A percentile compares a stretch with the other conserved stretches of the same genome.
phyloP scores from a whole-genome alignment of 2,329 filamentous ascomycete genomes.

The Clarireedia monteithiana region DNA sequence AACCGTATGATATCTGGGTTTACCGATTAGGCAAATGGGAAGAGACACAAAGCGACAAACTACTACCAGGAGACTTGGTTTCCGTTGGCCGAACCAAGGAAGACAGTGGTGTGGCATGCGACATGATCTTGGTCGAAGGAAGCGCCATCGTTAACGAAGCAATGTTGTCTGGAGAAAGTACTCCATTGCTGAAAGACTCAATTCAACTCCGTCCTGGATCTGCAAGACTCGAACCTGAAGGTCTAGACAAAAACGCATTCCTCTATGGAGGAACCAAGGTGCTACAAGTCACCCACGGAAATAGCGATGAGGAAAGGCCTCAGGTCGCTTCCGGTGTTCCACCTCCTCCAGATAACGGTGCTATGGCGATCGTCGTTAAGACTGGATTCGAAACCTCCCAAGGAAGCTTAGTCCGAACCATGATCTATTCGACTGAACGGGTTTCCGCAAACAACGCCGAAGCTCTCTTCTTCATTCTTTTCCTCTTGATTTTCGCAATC shows the following conservation, averaged over 20 bases:
- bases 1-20: constrained; percentile 92
- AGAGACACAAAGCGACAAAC: constrained; percentile 81
- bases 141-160: constrained; percentile 98
- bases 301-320: constrained; percentile 63
- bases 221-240: constrained; percentile 75
- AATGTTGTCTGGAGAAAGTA: constrained; percentile 98
- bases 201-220: constrained; percentile 82
- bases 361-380: constrained; percentile 89
- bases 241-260: constrained; percentile 92
- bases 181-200: constrained; percentile 92
- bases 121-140: constrained; percentile 92
- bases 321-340: constrained; percentile 70
- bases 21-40: constrained; percentile 83
- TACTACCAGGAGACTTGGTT: constrained; percentile 87
- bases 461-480: constrained; percentile 94
- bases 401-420: constrained; percentile 92
- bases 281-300: constrained; percentile 86
- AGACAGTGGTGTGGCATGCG: constrained; percentile 92
- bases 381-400: constrained; percentile 98
- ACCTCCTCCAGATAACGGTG: constrained; percentile 84
- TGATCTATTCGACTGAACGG: constrained; percentile 99
- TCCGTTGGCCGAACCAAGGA: constrained; percentile 93
- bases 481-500: constrained; percentile 90
- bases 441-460: constrained; percentile 98
- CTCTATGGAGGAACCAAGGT: constrained; percentile 97